Evolutionary conservation across 768 basidiomycete genomes (phyloP).

Genomic region (Termitomyces sp.): DNA sequence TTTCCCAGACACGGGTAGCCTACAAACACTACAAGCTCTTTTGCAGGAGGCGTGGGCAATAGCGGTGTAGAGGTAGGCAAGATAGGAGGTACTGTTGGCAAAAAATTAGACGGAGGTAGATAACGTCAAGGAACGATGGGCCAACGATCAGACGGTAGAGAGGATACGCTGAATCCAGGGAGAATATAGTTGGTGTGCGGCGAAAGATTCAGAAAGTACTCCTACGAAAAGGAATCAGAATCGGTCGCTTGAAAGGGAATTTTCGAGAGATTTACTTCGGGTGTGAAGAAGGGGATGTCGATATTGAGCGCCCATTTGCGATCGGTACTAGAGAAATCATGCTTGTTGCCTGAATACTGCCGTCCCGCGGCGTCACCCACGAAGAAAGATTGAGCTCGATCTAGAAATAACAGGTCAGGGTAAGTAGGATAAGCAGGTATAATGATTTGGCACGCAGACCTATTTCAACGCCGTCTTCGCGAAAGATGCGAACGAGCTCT

Average conservation of each 20-base stretch:
- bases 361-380: slow-evolving; percentile 92
- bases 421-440: not conserved
- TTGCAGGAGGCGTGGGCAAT: slow-evolving; percentile 28
- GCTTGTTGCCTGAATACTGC: slow-evolving; percentile 29
- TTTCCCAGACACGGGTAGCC: slow-evolving; percentile 68
- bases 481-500: slow-evolving; percentile 59
- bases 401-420: slow-evolving; percentile 30
- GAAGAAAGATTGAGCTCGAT: slow-evolving; percentile 63
- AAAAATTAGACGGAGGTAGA: slow-evolving; percentile 3
- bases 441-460: slow-evolving; percentile 34
- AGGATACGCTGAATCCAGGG: slow-evolving; percentile 63
- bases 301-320: slow-evolving; percentile 81
- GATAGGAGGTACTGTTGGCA: slow-evolving; percentile 38
- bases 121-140: not conserved
- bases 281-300: slow-evolving; percentile 70
- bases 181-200: slow-evolving; percentile 39
- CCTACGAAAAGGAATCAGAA: slow-evolving; percentile 33
- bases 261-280: slow-evolving; percentile 52
- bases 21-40: slow-evolving; percentile 46
- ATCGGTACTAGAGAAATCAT: slow-evolving; percentile 79
- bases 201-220: slow-evolving; percentile 64
- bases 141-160: slow-evolving; percentile 29
- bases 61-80: slow-evolving; percentile 47
- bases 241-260: not conserved
- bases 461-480: slow-evolving; percentile 51